Evolutionary conservation across 805 yeast species (phyloP).

Genomic region (Wickerhamomyces queroliae): DNA sequence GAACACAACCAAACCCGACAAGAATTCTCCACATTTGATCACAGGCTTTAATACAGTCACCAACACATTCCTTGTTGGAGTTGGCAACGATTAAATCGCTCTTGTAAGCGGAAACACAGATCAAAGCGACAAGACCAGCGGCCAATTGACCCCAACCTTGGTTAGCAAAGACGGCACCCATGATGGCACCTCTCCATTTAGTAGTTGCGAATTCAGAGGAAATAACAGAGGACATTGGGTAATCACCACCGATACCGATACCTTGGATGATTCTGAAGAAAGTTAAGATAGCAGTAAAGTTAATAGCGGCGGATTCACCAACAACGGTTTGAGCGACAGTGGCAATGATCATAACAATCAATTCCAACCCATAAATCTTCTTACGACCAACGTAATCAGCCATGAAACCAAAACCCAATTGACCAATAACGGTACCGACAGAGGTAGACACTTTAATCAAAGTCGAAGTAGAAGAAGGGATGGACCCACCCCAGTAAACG

Average conservation of each 20-base stretch:
- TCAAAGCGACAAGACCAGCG: conserved; percentile 79
- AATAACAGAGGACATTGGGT: conserved; percentile 89
- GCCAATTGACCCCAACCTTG: conserved; percentile 95
- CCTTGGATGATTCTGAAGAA: conserved; percentile 86
- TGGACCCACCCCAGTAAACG: conserved; percentile 60
- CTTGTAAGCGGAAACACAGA: conserved; percentile 76
- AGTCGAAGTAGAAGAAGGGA: conserved; percentile 71
- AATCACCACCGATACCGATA: conserved; percentile 97
- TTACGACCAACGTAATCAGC: conserved; percentile 86
- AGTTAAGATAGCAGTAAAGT: conserved; percentile 66
- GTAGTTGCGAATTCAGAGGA: conserved; percentile 91
- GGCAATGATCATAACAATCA: conserved; percentile 77
- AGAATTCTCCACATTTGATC: conserved; percentile 95
- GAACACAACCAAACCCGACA: conserved; percentile 86
- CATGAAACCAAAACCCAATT: conserved; percentile 73
- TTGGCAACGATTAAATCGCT: conserved; percentile 47
- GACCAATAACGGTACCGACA: conserved; percentile 92
- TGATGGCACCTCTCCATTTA: conserved; percentile 96
- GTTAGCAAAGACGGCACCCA: conserved; percentile 94
- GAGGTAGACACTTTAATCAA: conserved; percentile 84
- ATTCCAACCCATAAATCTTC: conserved; percentile 79
- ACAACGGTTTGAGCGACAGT: conserved; percentile 71
- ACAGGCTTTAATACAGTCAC: conserved; percentile 65
- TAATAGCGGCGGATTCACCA: conserved; percentile 67
- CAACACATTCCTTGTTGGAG: conserved; percentile 55